Evolutionary conservation across 75 land plant species (phyloP).

Genomic region (Cryptomeria japonica): DNA sequence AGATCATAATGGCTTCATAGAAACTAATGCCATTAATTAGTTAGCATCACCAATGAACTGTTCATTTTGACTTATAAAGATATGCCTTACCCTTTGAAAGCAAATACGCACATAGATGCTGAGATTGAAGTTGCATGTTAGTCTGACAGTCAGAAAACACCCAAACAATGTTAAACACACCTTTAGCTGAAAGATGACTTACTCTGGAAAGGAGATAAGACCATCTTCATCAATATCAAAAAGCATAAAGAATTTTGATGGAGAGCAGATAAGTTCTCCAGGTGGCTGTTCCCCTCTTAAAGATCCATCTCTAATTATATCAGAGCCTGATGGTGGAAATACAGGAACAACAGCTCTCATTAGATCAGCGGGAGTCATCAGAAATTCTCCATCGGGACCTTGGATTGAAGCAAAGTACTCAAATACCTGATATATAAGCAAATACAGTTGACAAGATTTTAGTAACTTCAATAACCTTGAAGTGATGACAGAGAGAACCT

Average conservation of each 20-base stretch:
- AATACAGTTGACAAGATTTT: background rate
- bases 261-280: constrained; percentile 72
- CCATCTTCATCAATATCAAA: constrained; percentile 94
- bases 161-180: background rate
- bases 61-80: background rate
- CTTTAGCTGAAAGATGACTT: constrained; percentile 23
- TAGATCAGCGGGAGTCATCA: constrained; percentile 84
- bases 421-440: constrained; percentile 60
- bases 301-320: constrained; percentile 67
- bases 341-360: constrained; percentile 96
- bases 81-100: background rate
- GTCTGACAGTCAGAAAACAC: background rate
- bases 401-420: constrained; percentile 86
- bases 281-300: constrained; percentile 71
- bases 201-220: constrained; percentile 89
- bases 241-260: constrained; percentile 84
- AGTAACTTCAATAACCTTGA: background rate
- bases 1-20: background rate
- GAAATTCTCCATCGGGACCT: constrained; percentile 51
- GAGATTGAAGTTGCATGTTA: background rate
- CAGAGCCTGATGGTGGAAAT: constrained; percentile 89
- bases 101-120: background rate
- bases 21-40: background rate
- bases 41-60: background rate
- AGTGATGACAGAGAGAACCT: background rate